phyloP scores from a whole-genome alignment of 768 basidiomycete species.

The Dioszegia aurantiaca region DNA sequence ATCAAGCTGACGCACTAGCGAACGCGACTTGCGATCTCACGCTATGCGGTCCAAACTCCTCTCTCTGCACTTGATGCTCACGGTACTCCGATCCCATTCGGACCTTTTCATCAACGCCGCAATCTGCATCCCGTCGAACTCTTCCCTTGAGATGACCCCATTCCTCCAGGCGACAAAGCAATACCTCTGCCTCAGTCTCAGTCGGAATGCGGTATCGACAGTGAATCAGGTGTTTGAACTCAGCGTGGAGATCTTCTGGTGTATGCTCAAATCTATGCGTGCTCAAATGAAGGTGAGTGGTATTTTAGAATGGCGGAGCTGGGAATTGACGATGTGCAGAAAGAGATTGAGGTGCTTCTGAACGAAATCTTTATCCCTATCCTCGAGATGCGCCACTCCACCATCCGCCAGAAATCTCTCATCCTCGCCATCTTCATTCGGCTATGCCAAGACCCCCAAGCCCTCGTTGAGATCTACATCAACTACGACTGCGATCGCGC shows the following conservation, averaged over 20 bases:
- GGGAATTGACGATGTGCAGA: slow-evolving; percentile 58
- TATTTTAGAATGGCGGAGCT: neutral
- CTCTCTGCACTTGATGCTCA: slow-evolving; percentile 88
- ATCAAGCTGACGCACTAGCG: slow-evolving; percentile 57
- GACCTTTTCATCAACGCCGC: slow-evolving; percentile 79
- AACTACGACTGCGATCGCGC: slow-evolving; percentile 98
- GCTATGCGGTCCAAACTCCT: slow-evolving; percentile 96
- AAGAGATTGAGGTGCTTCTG: slow-evolving; percentile 97
- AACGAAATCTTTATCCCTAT: slow-evolving; percentile 99
- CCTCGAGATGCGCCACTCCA: slow-evolving; percentile 94
- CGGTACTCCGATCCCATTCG: slow-evolving; percentile 88
- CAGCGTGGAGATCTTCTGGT: slow-evolving; percentile 98
- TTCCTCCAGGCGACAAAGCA: slow-evolving; percentile 94
- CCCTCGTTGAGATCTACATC: slow-evolving; percentile 94
- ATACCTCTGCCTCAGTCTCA: slow-evolving; percentile 87
- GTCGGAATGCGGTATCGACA: slow-evolving; percentile 90
- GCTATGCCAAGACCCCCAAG: slow-evolving; percentile 92
- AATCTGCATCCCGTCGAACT: slow-evolving; percentile 87
- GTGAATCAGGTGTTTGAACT: slow-evolving; percentile 97
- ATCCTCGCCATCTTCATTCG: slow-evolving; percentile 80
- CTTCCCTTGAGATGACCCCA: slow-evolving; percentile 77
- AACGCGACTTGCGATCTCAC: slow-evolving; percentile 92
- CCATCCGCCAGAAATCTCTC: slow-evolving; percentile 88
- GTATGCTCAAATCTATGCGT: slow-evolving; percentile 86
- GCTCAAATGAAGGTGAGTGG: slow-evolving; percentile 82